Conservation (phyloP, 1,284 basidiomycete genomes). For the Microbotryomycetes sp. region DNA sequence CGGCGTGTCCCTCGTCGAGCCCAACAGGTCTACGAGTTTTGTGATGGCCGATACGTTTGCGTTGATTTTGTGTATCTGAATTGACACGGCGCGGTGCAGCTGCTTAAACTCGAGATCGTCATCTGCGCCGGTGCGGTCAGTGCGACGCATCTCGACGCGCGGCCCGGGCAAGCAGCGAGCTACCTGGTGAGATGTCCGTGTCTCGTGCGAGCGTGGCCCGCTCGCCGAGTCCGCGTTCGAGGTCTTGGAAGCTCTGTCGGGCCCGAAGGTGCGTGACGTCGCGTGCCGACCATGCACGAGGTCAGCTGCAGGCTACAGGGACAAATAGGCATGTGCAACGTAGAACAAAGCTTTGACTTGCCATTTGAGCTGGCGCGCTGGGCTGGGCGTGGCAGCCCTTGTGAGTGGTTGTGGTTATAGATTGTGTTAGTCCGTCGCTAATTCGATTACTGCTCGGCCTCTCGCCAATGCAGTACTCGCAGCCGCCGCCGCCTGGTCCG, state of each 20-base stretch:
- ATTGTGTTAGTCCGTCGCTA: background rate
- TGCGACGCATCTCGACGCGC: background rate
- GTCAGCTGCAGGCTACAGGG: background rate
- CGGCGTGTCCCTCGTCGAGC: conserved; percentile 67
- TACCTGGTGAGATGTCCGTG: conserved; percentile 5
- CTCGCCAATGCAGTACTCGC: background rate
- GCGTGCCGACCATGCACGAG: no score
- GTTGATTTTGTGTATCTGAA: conserved; percentile 98
- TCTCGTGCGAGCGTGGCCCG: conserved; percentile 10
- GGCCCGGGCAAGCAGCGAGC: background rate
- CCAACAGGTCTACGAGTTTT: conserved; percentile 84
- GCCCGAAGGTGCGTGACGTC: no score
- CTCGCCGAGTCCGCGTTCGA: conserved; percentile 25
- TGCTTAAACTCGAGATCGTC: conserved; percentile 51
- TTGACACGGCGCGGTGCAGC: conserved; percentile 75
- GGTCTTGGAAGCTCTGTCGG: conserved; percentile 20
- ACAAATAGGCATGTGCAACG: background rate
- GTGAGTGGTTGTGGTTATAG: background rate
- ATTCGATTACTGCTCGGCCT: background rate
- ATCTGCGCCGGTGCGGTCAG: conserved; percentile 8
- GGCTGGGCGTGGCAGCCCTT: background rate
- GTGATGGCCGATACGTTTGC: conserved; percentile 92
- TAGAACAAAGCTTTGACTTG: background rate
- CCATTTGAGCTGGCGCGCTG: background rate
- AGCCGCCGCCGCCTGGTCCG: conserved; percentile 1